Conservation (phyloP, 2,329 filamentous ascomycete species). For the Diplodia intermedia region DNA sequence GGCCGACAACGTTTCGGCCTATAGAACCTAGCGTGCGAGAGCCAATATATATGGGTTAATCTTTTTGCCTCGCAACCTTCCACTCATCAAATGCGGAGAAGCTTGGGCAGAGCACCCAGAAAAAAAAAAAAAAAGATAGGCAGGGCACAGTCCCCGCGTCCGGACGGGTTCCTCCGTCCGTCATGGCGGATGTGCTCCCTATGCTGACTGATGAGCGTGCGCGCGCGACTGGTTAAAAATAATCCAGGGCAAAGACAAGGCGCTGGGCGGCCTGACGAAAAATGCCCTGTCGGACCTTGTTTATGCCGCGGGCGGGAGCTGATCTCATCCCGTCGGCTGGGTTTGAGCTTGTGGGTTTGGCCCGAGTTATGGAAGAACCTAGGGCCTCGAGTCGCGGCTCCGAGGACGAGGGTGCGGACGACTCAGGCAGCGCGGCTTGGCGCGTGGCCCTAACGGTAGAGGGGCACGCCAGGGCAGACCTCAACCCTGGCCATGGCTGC, state of each 20-base stretch:
- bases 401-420: neutral
- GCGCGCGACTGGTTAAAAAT: conserved; percentile 11
- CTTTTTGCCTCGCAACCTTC: conserved; percentile 29
- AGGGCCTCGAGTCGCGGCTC: conserved; percentile 2
- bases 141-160: conserved; percentile 10
- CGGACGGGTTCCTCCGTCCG: conserved; percentile 15
- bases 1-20: conserved; percentile 24
- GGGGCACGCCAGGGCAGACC: conserved; percentile 18
- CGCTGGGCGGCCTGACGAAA: conserved; percentile 13
- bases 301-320: conserved; percentile 8
- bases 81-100: conserved; percentile 26
- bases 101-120: conserved; percentile 9
- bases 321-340: conserved; percentile 18
- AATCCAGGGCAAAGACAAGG: neutral
- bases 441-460: neutral
- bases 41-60: conserved; percentile 20
- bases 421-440: conserved; percentile 14
- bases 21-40: conserved; percentile 15
- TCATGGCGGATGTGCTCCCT: neutral
- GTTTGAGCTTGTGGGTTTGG: neutral
- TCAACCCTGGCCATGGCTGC: neutral
- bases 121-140: conserved; percentile 1
- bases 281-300: neutral
- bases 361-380: neutral
- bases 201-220: conserved; percentile 1